Conservation (phyloP, 2,329 filamentous ascomycete genomes). For the Calonectria ilicicola region DNA sequence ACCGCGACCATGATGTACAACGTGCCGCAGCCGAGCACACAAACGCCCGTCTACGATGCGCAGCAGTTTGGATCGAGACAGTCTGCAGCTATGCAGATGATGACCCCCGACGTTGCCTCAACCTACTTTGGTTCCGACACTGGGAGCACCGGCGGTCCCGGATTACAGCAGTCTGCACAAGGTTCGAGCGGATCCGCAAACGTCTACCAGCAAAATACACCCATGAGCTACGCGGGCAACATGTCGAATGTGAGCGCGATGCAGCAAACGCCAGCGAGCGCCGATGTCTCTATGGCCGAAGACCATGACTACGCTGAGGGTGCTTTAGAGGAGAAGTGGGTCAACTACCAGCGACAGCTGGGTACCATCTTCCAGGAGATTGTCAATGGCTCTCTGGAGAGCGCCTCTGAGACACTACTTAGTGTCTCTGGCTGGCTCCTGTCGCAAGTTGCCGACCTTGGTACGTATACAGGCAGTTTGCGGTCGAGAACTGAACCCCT, state of each 20-base stretch:
- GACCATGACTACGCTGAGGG: slow-evolving; percentile 69
- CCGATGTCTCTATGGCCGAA: slow-evolving; percentile 62
- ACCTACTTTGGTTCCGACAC: slow-evolving; percentile 74
- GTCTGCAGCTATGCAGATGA: slow-evolving; percentile 81
- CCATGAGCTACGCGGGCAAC: slow-evolving; percentile 62
- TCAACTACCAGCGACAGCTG: slow-evolving; percentile 71
- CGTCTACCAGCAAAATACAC: slow-evolving; percentile 75
- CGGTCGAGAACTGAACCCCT: not conserved
- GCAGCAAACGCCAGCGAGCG: slow-evolving; percentile 49
- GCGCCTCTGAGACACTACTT: slow-evolving; percentile 64
- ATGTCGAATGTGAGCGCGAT: slow-evolving; percentile 62
- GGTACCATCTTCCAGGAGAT: slow-evolving; percentile 79
- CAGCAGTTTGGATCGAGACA: slow-evolving; percentile 82
- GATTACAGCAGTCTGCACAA: slow-evolving; percentile 62
- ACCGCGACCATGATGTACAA: slow-evolving; percentile 82
- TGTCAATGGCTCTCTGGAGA: slow-evolving; percentile 62
- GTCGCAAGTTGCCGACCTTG: slow-evolving; percentile 65
- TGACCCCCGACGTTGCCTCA: slow-evolving; percentile 63
- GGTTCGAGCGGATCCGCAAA: slow-evolving; percentile 62
- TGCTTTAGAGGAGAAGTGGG: slow-evolving; percentile 76
- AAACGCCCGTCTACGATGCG: slow-evolving; percentile 79
- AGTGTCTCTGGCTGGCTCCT: slow-evolving; percentile 68
- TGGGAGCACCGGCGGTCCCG: slow-evolving; percentile 65
- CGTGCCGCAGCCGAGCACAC: slow-evolving; percentile 72
- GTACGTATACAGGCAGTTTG: slow-evolving; percentile 52